These are phyloP conservation scores for Plasmodium chabaudi DNA, from an alignment of 169 alveolate species.

Conservation along the genomic window DNA sequence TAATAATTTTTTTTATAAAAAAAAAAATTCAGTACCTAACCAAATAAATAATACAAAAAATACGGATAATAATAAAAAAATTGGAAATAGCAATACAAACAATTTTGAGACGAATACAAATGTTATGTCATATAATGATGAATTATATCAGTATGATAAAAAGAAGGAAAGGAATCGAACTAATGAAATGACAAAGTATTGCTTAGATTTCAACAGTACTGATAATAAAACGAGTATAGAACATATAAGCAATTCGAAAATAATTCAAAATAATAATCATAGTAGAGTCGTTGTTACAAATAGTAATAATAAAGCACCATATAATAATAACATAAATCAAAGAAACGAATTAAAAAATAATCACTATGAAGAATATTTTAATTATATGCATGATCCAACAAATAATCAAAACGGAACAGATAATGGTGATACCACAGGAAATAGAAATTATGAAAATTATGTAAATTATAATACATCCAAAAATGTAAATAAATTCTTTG, in stretches of 20 bases:
- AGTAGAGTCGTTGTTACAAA: background rate
- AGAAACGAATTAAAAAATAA: conserved; percentile 33
- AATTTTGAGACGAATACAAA: background rate
- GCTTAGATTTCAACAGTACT: background rate
- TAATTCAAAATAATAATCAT: background rate
- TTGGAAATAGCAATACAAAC: background rate
- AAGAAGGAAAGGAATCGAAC: background rate
- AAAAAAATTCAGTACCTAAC: background rate
- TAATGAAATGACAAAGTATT: too few species aligned
- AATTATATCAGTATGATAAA: background rate
- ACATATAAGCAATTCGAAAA: background rate
- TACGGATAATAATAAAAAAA: background rate
- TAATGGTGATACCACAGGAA: conserved; percentile 1
- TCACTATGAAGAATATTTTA: conserved; percentile 8
- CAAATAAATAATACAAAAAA: background rate
- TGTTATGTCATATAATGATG: background rate
- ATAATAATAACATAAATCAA: background rate
- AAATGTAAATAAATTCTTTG: conserved; percentile 2
- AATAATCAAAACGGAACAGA: background rate
- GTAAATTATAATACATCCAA: background rate
- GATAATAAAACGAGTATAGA: background rate
- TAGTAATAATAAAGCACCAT: background rate
- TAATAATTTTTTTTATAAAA: conserved; percentile 9
- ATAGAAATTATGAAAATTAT: conserved; percentile 11
- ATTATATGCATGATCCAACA: conserved; percentile 14